Evolutionary conservation across 192 early-diverging fungal species (phyloP), one percentile per base, ranked within the genome.

Genomic region (Kappamyces sp.): DNA sequence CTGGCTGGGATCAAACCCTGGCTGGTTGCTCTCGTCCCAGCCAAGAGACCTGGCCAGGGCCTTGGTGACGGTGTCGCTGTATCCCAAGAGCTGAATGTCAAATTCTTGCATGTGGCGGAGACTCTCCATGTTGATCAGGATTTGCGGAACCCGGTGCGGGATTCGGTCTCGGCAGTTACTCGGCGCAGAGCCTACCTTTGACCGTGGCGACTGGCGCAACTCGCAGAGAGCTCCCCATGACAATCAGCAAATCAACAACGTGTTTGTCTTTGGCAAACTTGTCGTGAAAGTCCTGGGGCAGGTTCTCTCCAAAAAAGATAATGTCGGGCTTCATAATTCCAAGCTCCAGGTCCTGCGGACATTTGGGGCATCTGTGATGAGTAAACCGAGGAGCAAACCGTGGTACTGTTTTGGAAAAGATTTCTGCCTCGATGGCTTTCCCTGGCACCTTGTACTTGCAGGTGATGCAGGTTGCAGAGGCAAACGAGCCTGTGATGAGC

Each of bases 141-240:
- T 84, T 57, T 93, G 91, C 0, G 93, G 93, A 1, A 96, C 86
- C 9, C 67, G 57, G 40, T 83, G 84, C 7, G 92, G 92, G 36
- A 95, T 80, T 37, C 84, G 80, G 46, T 85, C 61, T 72, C 53
- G 8, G 65, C 8, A 51, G 23, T 23, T 23, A 13, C 63, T 55
- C 33, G 34, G 31, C 10, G 13, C 47, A 3, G 46, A 37, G 41
- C 68, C 42, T 64, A 82, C 76, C 74, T 84, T 91, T 91, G 33
- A 97, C 91, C 38, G 88, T 87, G 3, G 88, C 87, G 1, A 99
- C 93, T 2, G 97, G 97, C 2, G 90, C 86, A 3, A 99, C 94
- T 66, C 93, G 92, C 10, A 99, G 73, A n/a, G 86, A 90, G 36
- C 88, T 90, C 23, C 97, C 97, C 73, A 99, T 97, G 6, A 99